Conservation (phyloP, 2,329 filamentous ascomycete species). For the Colletotrichum destructivum region DNA sequence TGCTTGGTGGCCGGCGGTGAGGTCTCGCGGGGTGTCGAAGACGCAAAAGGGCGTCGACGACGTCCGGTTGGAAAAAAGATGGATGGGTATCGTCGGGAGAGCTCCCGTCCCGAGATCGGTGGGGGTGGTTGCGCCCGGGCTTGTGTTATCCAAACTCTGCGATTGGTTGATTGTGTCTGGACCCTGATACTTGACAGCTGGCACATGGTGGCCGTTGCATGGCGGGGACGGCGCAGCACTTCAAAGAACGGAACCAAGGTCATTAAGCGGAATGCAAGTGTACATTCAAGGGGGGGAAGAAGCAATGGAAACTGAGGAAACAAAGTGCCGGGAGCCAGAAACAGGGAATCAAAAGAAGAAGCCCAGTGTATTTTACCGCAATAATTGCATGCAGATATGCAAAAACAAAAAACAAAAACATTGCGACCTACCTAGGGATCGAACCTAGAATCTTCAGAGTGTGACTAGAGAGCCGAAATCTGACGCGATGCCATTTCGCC, state of each 20-base stretch:
- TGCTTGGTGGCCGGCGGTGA: slow-evolving; percentile 16
- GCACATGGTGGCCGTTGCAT: not conserved
- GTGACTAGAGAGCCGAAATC: slow-evolving; percentile 36
- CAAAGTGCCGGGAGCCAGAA: too few species aligned
- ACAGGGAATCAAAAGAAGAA: too few species aligned
- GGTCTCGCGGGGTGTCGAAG: not conserved
- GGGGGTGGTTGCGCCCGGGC: not conserved
- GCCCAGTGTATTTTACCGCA: too few species aligned
- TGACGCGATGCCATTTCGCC: slow-evolving; percentile 43
- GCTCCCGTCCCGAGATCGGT: slow-evolving; percentile 39
- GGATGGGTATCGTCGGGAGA: slow-evolving; percentile 41
- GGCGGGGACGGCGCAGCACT: not conserved
- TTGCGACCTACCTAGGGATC: slow-evolving; percentile 41
- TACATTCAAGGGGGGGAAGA: too few species aligned
- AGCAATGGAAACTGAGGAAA: too few species aligned
- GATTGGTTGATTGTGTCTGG: slow-evolving; percentile 1
- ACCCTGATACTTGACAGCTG: slow-evolving; percentile 5
- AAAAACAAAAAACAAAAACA: too few species aligned
- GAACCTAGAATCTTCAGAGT: slow-evolving; percentile 42
- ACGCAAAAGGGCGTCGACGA: slow-evolving; percentile 1
- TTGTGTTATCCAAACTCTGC: not conserved
- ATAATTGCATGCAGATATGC: not conserved
- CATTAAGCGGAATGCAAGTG: too few species aligned
- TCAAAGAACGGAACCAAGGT: too few species aligned
- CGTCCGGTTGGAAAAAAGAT: slow-evolving; percentile 20